Evolutionary conservation across 345 rosid species (phyloP), one percentile per base, ranked within the genome.

Genomic region (Syzygium aqueum): DNA sequence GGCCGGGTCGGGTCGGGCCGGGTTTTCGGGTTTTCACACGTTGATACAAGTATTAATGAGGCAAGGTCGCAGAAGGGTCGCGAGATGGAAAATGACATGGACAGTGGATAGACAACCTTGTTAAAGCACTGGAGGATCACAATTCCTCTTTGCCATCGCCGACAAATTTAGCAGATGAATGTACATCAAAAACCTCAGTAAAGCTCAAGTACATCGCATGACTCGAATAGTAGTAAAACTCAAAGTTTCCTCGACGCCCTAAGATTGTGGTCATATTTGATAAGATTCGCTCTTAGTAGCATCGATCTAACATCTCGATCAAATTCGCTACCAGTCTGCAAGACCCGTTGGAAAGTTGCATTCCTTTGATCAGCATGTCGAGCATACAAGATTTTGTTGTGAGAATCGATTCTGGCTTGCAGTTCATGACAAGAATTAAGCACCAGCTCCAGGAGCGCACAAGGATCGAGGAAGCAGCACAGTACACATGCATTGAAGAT

Each of bases 381-480:
- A 46, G 99, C 99, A 67, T 96, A 95, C 53, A 98, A 94, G 92
- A 98, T 91, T 89, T 98, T 96, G 94, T 96, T 96, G 94, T 98
- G 99, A 1, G 99, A 98, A 88, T 98, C 99, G 37, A 98, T 98
- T 78, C 99, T 96, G 86, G 99, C 99, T 98, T 98, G 95, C 90
- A 86, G 43, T 51, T 53, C 51, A 56, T 33, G 43, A 50, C 27
- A n/a, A 17, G 63, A 28, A 33, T 28, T 52, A 21, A 56, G 56
- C 50, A 30, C 46, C 54, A 49, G 22, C 85, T 25, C 84, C 85
- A 49, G 53, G 0, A 7, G 19, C 0, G 1, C 49, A 9, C 49
- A 33, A 9, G 80, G 80, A 73, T 33, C 40, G 46, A 61, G 19
- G 25, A 65, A 65, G 77, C 22, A 65, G 77, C 77, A 65, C 77